Conservation (phyloP, 2,329 filamentous ascomycete genomes). For the Stromatinia cepivora region DNA sequence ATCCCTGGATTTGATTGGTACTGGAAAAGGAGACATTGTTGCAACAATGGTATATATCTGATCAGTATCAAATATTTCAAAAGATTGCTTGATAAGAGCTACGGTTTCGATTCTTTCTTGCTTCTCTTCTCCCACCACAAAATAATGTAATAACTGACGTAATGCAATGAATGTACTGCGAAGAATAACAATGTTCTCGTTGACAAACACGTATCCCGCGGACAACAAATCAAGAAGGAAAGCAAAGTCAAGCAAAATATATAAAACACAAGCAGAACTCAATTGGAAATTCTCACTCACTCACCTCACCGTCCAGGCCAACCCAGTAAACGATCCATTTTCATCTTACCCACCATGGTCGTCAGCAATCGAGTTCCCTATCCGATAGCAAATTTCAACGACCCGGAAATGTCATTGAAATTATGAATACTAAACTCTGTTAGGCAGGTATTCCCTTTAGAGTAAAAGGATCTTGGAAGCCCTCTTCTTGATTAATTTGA, state of each 20-base stretch:
- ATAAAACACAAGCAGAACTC: not conserved
- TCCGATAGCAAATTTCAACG: not conserved
- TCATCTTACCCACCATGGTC: not conserved
- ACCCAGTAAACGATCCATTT: not conserved
- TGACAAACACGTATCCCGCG: not conserved
- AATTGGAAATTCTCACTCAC: not conserved
- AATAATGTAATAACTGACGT: not conserved
- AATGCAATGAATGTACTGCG: slow-evolving; percentile 4
- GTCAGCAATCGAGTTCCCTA: not conserved
- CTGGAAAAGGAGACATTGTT: slow-evolving; percentile 37
- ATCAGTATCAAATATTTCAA: not conserved
- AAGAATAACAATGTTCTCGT: slow-evolving; percentile 2
- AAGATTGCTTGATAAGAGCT: slow-evolving; percentile 2
- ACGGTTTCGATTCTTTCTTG: slow-evolving; percentile 2
- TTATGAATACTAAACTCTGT: not conserved
- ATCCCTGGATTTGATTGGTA: slow-evolving; percentile 29
- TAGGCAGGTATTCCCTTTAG: not conserved
- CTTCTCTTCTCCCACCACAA: not conserved
- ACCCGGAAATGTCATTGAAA: too few relatives aligned
- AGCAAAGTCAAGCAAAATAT: not conserved
- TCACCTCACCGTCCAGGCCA: slow-evolving; percentile 12
- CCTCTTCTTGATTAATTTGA: too few relatives aligned
- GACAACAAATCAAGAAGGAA: not conserved
- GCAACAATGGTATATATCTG: not conserved
- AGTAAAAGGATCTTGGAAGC: not conserved